phyloP scores from a whole-genome alignment of 805 yeast species.

The Hanseniaspora mollemarum region DNA sequence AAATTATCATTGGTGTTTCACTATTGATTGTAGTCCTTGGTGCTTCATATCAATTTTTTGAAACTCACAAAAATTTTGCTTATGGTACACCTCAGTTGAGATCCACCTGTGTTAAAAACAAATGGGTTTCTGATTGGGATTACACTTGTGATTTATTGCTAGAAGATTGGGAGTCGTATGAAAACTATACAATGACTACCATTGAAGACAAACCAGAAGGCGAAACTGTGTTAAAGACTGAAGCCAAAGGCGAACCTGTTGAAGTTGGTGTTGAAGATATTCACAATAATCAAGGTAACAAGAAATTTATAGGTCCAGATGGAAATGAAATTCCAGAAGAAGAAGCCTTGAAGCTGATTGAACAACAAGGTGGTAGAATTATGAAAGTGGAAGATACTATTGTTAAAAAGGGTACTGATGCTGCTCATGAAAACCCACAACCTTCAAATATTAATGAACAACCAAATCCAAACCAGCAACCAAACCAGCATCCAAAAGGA shows the following conservation, averaged over 20 bases:
- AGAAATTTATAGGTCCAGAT: conserved; percentile 31
- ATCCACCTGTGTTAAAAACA: conserved; percentile 48
- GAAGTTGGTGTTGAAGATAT: conserved; percentile 21
- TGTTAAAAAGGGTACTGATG: conserved; percentile 16
- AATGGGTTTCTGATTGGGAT: conserved; percentile 67
- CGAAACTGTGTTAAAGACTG: conserved; percentile 1
- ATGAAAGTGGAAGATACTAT: conserved; percentile 18
- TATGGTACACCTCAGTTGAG: conserved; percentile 77
- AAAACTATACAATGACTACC: conserved; percentile 16
- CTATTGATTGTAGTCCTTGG: conserved; percentile 40
- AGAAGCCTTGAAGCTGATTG: conserved; percentile 25
- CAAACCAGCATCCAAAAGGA: conserved; percentile 1
- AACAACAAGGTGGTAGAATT: conserved; percentile 24
- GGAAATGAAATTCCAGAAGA: conserved; percentile 31
- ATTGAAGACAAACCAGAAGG: conserved; percentile 16
- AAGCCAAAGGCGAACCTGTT: conserved; percentile 9
- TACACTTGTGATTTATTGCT: conserved; percentile 60
- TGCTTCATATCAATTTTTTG: conserved; percentile 44
- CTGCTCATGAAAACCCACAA: conserved; percentile 17
- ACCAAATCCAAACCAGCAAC: not conserved
- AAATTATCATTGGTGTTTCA: conserved; percentile 34
- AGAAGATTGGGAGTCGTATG: conserved; percentile 26
- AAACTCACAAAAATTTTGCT: conserved; percentile 55
- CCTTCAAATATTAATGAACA: conserved; percentile 2
- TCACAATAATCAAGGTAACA: conserved; percentile 23